These are phyloP conservation scores for Vitellaria paradoxa DNA, from an alignment of 179 eudicot genomes.

Conservation along the genomic window DNA sequence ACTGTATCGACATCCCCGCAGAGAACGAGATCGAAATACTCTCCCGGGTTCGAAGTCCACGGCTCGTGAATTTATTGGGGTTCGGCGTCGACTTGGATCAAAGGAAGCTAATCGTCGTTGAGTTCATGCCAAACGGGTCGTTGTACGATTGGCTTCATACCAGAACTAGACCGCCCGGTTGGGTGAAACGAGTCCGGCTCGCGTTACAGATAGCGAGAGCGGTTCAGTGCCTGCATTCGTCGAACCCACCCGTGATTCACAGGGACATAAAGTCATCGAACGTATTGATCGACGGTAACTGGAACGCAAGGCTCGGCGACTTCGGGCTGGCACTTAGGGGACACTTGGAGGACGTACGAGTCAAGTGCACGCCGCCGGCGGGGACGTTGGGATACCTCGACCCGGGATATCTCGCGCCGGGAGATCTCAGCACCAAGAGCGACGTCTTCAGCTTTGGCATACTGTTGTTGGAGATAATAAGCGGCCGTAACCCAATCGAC, in stretches of 20 bases:
- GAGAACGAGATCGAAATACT: conserved; percentile 69
- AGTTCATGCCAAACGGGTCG: conserved; percentile 83
- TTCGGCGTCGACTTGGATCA: conserved; percentile 25
- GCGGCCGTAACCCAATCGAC: conserved; percentile 81
- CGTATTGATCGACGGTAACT: conserved; percentile 45
- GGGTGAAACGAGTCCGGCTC: conserved; percentile 43
- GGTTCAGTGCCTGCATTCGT: conserved; percentile 45
- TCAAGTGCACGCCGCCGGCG: conserved; percentile 73
- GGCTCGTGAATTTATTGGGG: conserved; percentile 71
- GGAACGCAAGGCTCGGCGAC: conserved; percentile 69
- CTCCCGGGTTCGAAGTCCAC: conserved; percentile 33
- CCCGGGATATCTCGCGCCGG: conserved; percentile 73
- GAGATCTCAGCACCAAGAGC: conserved; percentile 57
- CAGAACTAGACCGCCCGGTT: conserved; percentile 32
- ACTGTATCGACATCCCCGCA: conserved; percentile 17
- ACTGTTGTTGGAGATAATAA: conserved; percentile 61
- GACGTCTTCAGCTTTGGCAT: conserved; percentile 91
- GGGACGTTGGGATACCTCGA: conserved; percentile 89
- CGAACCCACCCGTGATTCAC: conserved; percentile 72
- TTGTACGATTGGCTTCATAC: conserved; percentile 58
- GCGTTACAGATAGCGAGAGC: conserved; percentile 61
- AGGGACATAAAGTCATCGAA: conserved; percentile 83
- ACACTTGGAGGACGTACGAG: conserved; percentile 53
- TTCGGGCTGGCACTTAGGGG: conserved; percentile 80
- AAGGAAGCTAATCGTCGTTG: conserved; percentile 41